A percentile compares a stretch with the other conserved stretches of the same genome.
phyloP scores from a whole-genome alignment of 2,329 filamentous ascomycete genomes.

The Fusarium sp. region DNA sequence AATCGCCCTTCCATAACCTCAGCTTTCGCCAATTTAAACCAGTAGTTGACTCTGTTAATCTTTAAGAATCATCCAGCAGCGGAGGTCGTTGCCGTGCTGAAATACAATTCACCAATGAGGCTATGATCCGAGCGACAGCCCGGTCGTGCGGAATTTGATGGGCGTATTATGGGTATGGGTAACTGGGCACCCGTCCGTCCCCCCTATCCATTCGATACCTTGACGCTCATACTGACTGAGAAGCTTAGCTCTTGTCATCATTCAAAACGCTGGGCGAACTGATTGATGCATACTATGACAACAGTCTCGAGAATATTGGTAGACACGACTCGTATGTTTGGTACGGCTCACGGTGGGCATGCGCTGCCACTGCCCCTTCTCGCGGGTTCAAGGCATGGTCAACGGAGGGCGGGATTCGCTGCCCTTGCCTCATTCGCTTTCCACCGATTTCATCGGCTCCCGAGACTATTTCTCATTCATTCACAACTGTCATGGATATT shows the following conservation, averaged over 20 bases:
- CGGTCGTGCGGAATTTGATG: background rate
- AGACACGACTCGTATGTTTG: constrained; percentile 68
- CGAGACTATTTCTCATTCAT: constrained; percentile 45
- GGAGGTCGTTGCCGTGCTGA: background rate
- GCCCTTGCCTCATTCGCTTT: constrained; percentile 35
- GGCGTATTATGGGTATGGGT: constrained; percentile 1
- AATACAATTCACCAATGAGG: constrained; percentile 1
- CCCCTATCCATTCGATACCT: background rate
- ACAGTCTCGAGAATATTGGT: constrained; percentile 63
- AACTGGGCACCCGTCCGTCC: constrained; percentile 57
- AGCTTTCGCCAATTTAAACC: background rate
- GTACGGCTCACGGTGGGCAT: constrained; percentile 69
- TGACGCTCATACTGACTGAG: background rate
- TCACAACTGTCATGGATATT: constrained; percentile 60
- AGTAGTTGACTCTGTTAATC: background rate
- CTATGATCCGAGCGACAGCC: constrained; percentile 8
- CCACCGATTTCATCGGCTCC: constrained; percentile 52
- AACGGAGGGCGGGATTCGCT: constrained; percentile 41
- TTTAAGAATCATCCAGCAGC: background rate
- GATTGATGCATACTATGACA: constrained; percentile 57
- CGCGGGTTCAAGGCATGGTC: constrained; percentile 50
- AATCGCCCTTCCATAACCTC: background rate
- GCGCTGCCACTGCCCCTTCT: constrained; percentile 50
- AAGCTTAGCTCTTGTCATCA: constrained; percentile 44
- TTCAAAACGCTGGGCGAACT: constrained; percentile 9